These are phyloP conservation scores for Brassica carinata DNA, from an alignment of 345 rosid species.

Conservation along the genomic window DNA sequence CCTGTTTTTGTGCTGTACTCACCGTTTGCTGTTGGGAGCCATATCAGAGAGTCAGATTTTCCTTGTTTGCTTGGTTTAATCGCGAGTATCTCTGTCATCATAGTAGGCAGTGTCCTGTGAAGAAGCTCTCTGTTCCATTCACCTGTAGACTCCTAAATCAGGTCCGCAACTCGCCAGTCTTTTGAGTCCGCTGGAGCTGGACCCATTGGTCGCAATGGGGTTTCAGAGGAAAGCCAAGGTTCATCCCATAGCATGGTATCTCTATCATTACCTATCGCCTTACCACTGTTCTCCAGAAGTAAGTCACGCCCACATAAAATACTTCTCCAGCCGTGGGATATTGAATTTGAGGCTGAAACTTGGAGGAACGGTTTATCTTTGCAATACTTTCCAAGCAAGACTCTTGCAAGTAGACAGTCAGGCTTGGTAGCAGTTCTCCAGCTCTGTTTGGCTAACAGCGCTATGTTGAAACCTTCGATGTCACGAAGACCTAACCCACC, in stretches of 20 bases:
- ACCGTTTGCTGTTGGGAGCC: too few species aligned
- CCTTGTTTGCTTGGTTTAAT: too few species aligned
- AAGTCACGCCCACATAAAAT: neutral
- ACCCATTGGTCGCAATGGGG: neutral
- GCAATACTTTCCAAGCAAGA: neutral
- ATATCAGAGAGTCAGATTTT: too few species aligned
- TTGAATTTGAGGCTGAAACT: neutral
- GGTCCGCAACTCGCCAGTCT: neutral
- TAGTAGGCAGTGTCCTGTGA: neutral
- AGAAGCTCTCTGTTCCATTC: neutral
- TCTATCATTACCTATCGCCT: neutral
- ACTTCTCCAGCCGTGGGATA: neutral
- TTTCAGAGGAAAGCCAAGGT: neutral
- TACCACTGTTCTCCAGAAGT: neutral
- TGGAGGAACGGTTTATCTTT: neutral
- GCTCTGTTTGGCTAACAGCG: neutral
- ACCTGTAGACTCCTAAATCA: neutral
- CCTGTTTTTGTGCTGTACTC: too few species aligned
- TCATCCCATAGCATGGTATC: neutral
- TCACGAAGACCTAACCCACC: neutral
- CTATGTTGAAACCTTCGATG: neutral
- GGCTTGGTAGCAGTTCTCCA: neutral
- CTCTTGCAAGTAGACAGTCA: neutral
- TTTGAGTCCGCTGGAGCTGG: neutral
- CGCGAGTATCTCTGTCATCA: too few species aligned